These are phyloP conservation scores for Herpetomonas muscarum DNA, from an alignment of 208 protist species.

Conservation along the genomic window DNA sequence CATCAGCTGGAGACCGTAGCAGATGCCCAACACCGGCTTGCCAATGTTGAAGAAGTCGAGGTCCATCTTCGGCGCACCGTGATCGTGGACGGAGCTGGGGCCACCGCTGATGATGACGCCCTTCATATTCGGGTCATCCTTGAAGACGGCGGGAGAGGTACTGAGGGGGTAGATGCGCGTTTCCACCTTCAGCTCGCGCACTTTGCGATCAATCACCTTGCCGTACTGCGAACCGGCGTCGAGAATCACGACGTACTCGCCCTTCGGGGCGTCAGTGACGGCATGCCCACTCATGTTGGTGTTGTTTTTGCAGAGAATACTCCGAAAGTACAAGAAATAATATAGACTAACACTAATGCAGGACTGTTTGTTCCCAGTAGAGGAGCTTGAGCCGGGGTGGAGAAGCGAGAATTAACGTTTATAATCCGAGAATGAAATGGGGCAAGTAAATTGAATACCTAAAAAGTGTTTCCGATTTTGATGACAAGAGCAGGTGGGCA, in stretches of 20 bases:
- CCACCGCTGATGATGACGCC: conserved; percentile 96
- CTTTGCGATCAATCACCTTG: conserved; percentile 95
- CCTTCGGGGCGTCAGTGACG: conserved; percentile 3
- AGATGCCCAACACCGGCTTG: conserved; percentile 96
- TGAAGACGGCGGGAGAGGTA: conserved; percentile 43
- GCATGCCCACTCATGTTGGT: not conserved
- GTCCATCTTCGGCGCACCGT: conserved; percentile 84
- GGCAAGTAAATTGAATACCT: too few species aligned
- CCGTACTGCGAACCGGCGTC: conserved; percentile 96
- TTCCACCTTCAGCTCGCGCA: conserved; percentile 93
- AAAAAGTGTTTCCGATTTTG: too few species aligned
- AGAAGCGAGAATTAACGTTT: too few species aligned
- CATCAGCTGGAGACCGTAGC: conserved; percentile 98
- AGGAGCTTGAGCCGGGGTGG: too few species aligned
- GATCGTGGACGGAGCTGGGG: conserved; percentile 86
- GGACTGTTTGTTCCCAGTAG: too few species aligned
- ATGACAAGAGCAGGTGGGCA: too few species aligned
- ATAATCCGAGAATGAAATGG: too few species aligned
- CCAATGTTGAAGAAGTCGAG: conserved; percentile 63
- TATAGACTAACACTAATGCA: too few species aligned
- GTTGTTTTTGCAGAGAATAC: not conserved
- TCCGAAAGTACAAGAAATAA: too few species aligned
- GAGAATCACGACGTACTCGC: conserved; percentile 91
- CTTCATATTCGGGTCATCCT: conserved; percentile 48
- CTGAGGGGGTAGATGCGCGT: conserved; percentile 89